A percentile compares a stretch with the other conserved stretches of the same genome.
These are phyloP conservation scores for Hsuehochloa calcarea DNA, from an alignment of 176 grass and related monocot species.

Conservation along the genomic window DNA sequence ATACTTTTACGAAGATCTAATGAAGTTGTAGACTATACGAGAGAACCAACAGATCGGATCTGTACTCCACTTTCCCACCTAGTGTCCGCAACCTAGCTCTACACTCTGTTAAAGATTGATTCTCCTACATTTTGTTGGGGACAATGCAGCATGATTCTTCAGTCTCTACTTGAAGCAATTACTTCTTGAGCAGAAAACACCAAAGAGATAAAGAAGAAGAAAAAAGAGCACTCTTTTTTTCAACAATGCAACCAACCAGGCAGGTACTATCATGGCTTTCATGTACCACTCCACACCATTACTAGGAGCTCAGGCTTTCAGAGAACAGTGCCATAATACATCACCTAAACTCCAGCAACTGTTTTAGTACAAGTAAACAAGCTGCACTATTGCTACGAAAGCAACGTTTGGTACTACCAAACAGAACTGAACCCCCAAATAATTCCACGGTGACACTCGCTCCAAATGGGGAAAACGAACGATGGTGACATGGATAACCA, in stretches of 20 bases:
- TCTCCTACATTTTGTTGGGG: background rate
- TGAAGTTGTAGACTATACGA: background rate
- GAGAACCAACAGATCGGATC: constrained; percentile 19
- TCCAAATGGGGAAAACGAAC: background rate
- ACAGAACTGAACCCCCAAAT: constrained; percentile 14
- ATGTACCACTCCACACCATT: constrained; percentile 16
- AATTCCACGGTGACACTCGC: background rate
- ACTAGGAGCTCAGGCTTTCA: background rate
- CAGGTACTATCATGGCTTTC: background rate
- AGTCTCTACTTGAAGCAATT: background rate
- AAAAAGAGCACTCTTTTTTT: background rate
- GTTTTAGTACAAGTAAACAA: constrained; percentile 16
- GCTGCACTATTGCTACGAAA: constrained; percentile 30
- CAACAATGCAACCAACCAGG: background rate
- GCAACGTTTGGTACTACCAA: constrained; percentile 38
- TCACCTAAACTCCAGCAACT: constrained; percentile 26
- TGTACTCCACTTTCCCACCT: background rate
- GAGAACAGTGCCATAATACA: background rate
- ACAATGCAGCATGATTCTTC: constrained; percentile 9
- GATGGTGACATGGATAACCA: constrained; percentile 33
- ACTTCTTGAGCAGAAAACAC: constrained; percentile 1
- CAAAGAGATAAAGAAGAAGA: background rate
- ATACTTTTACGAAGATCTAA: background rate
- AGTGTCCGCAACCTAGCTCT: background rate
- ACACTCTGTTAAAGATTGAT: background rate